These are phyloP conservation scores for Fusarium siculi DNA, from an alignment of 2,329 filamentous ascomycete genomes.

Conservation along the genomic window DNA sequence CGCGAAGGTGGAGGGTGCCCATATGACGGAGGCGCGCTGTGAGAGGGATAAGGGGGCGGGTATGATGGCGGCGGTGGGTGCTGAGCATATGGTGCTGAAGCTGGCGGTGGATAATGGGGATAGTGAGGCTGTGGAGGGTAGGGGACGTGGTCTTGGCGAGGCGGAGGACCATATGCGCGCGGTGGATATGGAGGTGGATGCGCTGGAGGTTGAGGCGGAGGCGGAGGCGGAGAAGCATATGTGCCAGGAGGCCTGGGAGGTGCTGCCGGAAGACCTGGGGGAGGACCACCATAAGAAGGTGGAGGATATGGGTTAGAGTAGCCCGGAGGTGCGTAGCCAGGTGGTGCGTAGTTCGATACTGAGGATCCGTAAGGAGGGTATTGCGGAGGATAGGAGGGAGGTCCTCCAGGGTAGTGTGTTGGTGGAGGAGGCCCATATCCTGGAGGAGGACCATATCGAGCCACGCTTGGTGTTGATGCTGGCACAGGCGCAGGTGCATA, in stretches of 20 bases:
- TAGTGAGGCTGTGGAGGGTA: slow-evolving; percentile 37
- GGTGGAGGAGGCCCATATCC: slow-evolving; percentile 41
- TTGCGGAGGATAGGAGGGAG: slow-evolving; percentile 38
- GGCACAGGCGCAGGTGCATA: slow-evolving; percentile 46
- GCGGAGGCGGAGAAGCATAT: slow-evolving; percentile 26
- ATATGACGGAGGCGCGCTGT: slow-evolving; percentile 32
- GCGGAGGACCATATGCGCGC: slow-evolving; percentile 35
- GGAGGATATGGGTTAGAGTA: slow-evolving; percentile 43
- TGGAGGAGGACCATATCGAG: slow-evolving; percentile 41
- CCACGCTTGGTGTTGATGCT: slow-evolving; percentile 17
- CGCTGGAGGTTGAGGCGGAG: slow-evolving; percentile 25
- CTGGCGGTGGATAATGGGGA: slow-evolving; percentile 34
- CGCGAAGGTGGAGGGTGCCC: slow-evolving; percentile 27
- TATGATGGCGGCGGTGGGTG: slow-evolving; percentile 33
- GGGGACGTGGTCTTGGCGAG: slow-evolving; percentile 26
- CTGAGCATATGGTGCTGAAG: slow-evolving; percentile 31
- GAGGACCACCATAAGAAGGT: slow-evolving; percentile 32
- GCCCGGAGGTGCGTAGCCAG: slow-evolving; percentile 42
- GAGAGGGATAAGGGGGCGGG: slow-evolving; percentile 36
- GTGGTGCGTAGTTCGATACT: slow-evolving; percentile 39
- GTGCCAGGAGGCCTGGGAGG: slow-evolving; percentile 34
- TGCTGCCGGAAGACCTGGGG: slow-evolving; percentile 38
- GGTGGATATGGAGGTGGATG: slow-evolving; percentile 33
- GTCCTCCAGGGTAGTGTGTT: slow-evolving; percentile 38
- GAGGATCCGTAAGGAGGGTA: slow-evolving; percentile 40